These are phyloP conservation scores for Fagus crenata DNA, from an alignment of 306 rosid genomes.

Conservation along the genomic window DNA sequence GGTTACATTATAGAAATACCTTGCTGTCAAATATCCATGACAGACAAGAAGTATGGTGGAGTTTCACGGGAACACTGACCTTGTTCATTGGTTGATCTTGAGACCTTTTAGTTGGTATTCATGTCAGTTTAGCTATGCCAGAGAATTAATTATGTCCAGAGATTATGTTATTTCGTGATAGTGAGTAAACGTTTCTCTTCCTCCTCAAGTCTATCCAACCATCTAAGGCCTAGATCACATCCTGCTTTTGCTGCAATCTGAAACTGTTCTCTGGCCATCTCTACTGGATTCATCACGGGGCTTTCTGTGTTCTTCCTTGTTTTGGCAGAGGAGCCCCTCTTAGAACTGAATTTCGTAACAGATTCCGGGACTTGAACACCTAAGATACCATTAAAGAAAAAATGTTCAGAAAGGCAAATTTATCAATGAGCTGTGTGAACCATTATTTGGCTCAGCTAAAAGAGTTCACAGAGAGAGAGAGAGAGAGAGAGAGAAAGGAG, in stretches of 20 bases:
- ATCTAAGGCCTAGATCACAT: conserved; percentile 82
- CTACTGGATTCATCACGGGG: conserved; percentile 47
- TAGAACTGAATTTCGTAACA: conserved; percentile 44
- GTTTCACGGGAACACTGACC: neutral
- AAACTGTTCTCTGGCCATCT: conserved; percentile 83
- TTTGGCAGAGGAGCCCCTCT: conserved; percentile 47
- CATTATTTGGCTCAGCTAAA: neutral
- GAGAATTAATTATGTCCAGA: neutral
- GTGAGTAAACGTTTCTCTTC: conserved; percentile 58
- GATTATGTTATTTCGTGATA: neutral
- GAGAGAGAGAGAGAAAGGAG: no score
- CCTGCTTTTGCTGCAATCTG: conserved; percentile 80
- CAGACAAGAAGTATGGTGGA: neutral
- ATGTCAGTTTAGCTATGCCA: neutral
- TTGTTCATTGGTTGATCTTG: neutral
- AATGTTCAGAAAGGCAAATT: neutral
- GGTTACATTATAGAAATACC: neutral
- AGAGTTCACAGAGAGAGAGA: neutral
- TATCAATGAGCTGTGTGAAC: neutral
- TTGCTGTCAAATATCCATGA: neutral
- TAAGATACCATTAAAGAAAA: conserved; percentile 24
- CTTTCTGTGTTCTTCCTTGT: conserved; percentile 44
- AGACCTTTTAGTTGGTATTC: neutral
- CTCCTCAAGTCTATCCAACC: conserved; percentile 81
- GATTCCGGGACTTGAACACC: conserved; percentile 78